Evolutionary conservation across 73 alveolate genomes (phyloP), one percentile per base, ranked within the genome.

Genomic region (Effrenium voratum): DNA sequence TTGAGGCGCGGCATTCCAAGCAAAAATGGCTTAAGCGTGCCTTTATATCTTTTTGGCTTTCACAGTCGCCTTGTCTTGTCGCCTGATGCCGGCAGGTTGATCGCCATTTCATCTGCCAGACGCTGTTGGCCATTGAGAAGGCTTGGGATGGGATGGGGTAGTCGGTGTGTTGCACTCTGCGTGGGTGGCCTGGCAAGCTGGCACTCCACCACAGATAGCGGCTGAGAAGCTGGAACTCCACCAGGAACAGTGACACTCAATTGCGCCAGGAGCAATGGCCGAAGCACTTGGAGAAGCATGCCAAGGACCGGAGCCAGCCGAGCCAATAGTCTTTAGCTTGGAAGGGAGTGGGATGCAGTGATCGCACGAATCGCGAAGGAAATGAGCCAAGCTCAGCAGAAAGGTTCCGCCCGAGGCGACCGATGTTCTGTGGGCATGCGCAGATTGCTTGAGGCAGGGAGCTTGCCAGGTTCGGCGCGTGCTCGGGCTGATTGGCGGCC

Each of bases 71-170:
- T 19, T 70, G 81, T 26, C 36, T 34, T 22, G 28, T 26, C 46
- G 46, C 47, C 2, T 16, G 49, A 34, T 3, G 12, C 2, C 16
- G 50, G 55, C 70, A 88, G 95, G 97, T 90, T 41, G 97, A 90
- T 57, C 97, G 97, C 19, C 41, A 90, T 55, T 90, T 68, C 88
- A 90, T 90, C 50, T 90, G 97, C 45, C 59, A 90, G 44, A 66
- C 97, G 5, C 83, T 90, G 45, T 57, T 90, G 97, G 73, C 57
- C 15, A 52, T 68, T 45, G 97, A 90, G 97, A 90, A 90, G 97
- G 97, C 81, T 5, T 2, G 24, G 81, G 44, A 6, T 70, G 24
- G 8, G 34, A 46, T 5, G 34, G n/a, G 24, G 15, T 5, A 2
- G 44, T 34, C 12, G 15, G 8, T 24, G 5, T n/a, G 47, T 4